A percentile compares a stretch with the other conserved stretches of the same genome.
These are phyloP conservation scores for Sideroxylon spinosum DNA, from an alignment of 179 eudicot species.

Conservation along the genomic window DNA sequence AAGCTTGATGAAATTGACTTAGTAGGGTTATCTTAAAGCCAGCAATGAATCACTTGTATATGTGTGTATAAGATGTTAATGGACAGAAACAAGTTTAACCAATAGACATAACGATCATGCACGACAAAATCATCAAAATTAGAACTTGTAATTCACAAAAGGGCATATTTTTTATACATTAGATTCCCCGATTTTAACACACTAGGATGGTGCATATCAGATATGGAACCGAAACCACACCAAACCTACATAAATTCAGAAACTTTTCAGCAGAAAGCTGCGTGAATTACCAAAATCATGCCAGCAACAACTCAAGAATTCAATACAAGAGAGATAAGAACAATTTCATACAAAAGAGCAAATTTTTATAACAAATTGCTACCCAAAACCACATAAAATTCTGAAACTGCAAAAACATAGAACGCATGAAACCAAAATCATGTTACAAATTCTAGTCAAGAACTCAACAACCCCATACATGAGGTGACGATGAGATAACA, in stretches of 20 bases:
- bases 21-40: too few relatives aligned
- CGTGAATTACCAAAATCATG: background rate
- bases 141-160: background rate
- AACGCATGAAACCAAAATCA: too few relatives aligned
- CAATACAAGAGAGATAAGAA: background rate
- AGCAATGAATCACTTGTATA: background rate
- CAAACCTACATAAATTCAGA: background rate
- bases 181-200: background rate
- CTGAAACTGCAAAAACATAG: too few relatives aligned
- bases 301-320: background rate
- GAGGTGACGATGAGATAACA: too few relatives aligned
- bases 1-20: too few relatives aligned
- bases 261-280: background rate
- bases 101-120: background rate
- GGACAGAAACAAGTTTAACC: background rate
- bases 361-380: too few relatives aligned
- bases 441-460: too few relatives aligned
- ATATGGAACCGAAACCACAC: background rate
- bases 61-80: background rate
- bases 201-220: background rate
- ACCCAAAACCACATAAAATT: too few relatives aligned
- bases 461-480: too few relatives aligned
- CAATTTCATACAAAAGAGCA: background rate
- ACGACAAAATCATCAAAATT: background rate
- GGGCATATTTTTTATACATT: background rate